Conservation (phyloP, 23 red algal species). For the Gracilaria gracilis region DNA sequence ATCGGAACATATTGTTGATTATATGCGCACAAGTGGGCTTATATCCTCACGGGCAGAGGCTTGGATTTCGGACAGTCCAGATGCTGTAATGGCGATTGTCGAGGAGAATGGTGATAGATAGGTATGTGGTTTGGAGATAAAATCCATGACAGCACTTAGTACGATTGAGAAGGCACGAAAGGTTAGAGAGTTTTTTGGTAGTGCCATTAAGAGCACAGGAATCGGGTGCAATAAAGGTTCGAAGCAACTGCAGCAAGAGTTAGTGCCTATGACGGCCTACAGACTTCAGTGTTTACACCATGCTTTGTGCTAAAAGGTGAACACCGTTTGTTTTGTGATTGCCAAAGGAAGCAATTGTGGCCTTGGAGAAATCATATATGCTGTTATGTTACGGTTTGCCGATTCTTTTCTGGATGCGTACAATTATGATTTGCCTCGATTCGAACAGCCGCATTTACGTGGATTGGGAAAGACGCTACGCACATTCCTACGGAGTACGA, state of each 20-base stretch:
- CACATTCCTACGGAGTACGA: background rate
- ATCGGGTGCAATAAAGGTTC: background rate
- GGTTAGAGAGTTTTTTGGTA: background rate
- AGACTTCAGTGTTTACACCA: conserved; percentile 17
- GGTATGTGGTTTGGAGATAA: background rate
- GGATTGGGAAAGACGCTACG: background rate
- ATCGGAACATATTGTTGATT: background rate
- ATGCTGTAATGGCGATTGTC: background rate
- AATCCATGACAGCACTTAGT: background rate
- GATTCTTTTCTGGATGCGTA: background rate
- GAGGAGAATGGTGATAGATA: background rate
- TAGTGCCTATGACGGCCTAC: background rate
- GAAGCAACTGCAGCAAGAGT: background rate
- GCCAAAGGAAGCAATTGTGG: background rate
- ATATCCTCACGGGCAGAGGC: background rate
- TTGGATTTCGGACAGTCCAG: background rate
- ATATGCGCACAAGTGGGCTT: background rate
- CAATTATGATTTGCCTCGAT: background rate
- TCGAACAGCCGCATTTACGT: background rate
- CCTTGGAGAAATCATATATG: conserved; percentile 2
- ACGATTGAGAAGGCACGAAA: background rate
- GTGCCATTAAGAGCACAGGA: background rate
- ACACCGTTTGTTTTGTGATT: background rate
- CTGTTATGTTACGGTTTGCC: background rate
- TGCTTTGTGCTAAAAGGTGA: background rate